Evolutionary conservation across 768 basidiomycete species (phyloP).

Genomic region (Trametes elegans): DNA sequence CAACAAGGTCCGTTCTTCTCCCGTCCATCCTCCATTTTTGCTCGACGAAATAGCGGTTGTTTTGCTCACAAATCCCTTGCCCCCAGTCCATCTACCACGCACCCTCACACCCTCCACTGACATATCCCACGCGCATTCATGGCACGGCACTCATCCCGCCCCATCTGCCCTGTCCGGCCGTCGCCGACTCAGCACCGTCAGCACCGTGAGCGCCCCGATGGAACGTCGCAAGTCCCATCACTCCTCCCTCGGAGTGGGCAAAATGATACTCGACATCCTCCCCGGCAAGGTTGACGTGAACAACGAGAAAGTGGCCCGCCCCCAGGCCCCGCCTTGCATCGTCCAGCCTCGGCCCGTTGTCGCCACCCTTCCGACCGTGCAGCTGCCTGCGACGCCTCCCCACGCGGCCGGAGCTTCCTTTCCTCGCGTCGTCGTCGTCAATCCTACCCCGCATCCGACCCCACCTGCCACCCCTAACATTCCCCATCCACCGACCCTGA

Average conservation of each 20-base stretch:
- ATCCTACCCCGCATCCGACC: slow-evolving; percentile 77
- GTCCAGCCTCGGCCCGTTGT: slow-evolving; percentile 25
- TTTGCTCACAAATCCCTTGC: neutral
- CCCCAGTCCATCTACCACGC: slow-evolving; percentile 3
- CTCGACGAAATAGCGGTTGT: slow-evolving; percentile 4
- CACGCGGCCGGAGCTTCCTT: slow-evolving; percentile 31
- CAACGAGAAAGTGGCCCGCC: slow-evolving; percentile 18
- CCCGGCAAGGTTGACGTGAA: slow-evolving; percentile 36
- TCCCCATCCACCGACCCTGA: slow-evolving; percentile 22
- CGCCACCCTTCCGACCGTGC: slow-evolving; percentile 22
- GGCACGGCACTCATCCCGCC: slow-evolving; percentile 24
- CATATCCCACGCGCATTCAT: slow-evolving; percentile 23
- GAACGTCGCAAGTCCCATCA: slow-evolving; percentile 25
- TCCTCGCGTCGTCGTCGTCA: slow-evolving; percentile 65
- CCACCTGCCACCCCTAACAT: slow-evolving; percentile 65
- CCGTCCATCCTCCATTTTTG: neutral
- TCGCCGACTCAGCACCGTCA: slow-evolving; percentile 31
- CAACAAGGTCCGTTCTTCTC: slow-evolving; percentile 21
- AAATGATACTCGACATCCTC: slow-evolving; percentile 59
- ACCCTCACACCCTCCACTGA: neutral
- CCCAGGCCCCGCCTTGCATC: slow-evolving; percentile 19
- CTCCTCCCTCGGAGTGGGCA: slow-evolving; percentile 37
- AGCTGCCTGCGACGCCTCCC: slow-evolving; percentile 27
- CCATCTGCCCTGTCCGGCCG: slow-evolving; percentile 10
- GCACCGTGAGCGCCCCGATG: slow-evolving; percentile 25